Base-by-base conservation (phyloP, 306 rosid genomes). In the Cyamopsis tetragonoloba region DNA sequence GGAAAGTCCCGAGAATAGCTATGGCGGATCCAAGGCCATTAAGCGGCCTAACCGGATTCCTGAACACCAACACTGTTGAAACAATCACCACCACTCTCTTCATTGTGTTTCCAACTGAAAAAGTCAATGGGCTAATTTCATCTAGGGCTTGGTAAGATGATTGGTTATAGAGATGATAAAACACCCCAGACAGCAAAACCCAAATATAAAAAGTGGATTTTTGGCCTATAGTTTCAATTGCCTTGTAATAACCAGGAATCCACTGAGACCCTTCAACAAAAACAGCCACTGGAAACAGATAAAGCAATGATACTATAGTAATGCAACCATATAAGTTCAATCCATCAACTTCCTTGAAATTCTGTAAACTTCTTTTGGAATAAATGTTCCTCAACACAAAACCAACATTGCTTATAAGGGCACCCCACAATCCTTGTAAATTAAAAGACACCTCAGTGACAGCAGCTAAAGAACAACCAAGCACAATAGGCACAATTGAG, bases 41-140 rank as follows among this genome's bases (percentile, higher is more conserved):
- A 61, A 93, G 91, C 24, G 88, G 99, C 19, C 89, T 76, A 66
- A 93, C 89, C 0, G 96, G 97, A 64, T 93, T 90, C 63, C 96
- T 83, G 71, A 93, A 90, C 68, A 93, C 97, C 86, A 93, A 78
- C 66, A 93, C 70, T 0, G 97, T 39, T 3, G 97, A 82, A 3
- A 90, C 82, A 9, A 93, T 93, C 66, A 93, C 99, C 73, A 88
- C 96, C 70, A 93, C 97, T 64, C 99, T 83, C 83, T 89, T 93
- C 96, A 93, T 90, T 13, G 99, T 90, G 79, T 93, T 93, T 10
- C 99, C 99, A 2, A 93, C 99, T 0, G 97, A 93, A 73, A 93
- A 93, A 27, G 90, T 90, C 59, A 93, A 62, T 0, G 98, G 97
- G 53, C 91, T 89, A 71, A 88, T 90, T n/a, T 93, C 87, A 72